These are phyloP conservation scores for Phaeosphaeria sp. DNA, from an alignment of 2,329 filamentous ascomycete species.

Conservation along the genomic window DNA sequence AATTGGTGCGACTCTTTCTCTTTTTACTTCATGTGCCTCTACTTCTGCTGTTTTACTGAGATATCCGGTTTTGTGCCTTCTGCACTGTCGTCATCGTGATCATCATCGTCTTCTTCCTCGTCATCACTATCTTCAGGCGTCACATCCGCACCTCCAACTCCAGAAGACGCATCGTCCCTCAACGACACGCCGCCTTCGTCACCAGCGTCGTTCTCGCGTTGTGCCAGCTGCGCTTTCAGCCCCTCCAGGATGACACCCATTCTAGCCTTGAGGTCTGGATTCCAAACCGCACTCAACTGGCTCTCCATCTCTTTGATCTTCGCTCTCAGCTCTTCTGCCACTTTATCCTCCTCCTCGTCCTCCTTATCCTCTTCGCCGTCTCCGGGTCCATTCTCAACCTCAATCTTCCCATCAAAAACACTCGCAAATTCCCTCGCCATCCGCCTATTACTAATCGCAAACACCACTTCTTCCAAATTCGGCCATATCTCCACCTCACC, in stretches of 20 bases:
- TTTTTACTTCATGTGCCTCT: too few species aligned
- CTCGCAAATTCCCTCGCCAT: constrained; percentile 61
- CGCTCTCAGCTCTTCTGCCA: constrained; percentile 34
- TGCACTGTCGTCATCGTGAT: not conserved
- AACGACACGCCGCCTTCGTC: not conserved
- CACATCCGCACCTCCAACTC: not conserved
- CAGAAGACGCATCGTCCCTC: not conserved
- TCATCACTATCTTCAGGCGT: not conserved
- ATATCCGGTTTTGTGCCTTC: too few species aligned
- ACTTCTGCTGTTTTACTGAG: not conserved
- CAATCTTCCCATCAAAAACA: constrained; percentile 55
- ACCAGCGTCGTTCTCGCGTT: constrained; percentile 17
- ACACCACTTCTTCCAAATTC: constrained; percentile 61
- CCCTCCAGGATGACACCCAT: constrained; percentile 39
- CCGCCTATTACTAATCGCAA: constrained; percentile 62
- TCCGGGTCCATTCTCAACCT: constrained; percentile 48
- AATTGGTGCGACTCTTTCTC: too few species aligned
- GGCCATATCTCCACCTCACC: constrained; percentile 49
- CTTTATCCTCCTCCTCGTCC: too few species aligned
- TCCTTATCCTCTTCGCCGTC: constrained; percentile 36
- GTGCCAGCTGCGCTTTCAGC: constrained; percentile 36
- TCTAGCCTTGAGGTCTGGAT: constrained; percentile 41
- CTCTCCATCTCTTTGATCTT: constrained; percentile 48
- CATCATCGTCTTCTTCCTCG: not conserved
- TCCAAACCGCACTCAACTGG: constrained; percentile 43